phyloP scores from a whole-genome alignment of 75 land plant genomes.

The Picea sitchensis region DNA sequence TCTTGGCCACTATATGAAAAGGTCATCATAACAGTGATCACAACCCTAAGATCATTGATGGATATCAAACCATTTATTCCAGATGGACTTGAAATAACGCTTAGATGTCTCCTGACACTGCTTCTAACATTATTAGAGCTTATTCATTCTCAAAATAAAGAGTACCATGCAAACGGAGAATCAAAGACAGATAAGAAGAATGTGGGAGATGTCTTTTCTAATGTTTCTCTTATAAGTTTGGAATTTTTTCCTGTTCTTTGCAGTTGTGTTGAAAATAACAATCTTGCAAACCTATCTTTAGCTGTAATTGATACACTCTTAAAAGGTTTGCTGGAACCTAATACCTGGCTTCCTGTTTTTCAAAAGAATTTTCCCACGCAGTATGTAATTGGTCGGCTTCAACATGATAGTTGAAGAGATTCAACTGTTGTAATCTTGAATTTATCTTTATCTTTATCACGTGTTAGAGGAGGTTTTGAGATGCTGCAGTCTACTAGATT shows the following conservation, averaged over 20 bases:
- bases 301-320: no score
- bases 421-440: no score
- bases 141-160: conserved; percentile 15
- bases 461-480: no score
- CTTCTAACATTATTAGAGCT: conserved; percentile 41
- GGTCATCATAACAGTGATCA: conserved; percentile 43
- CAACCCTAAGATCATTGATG: conserved; percentile 34
- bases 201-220: conserved; percentile 32
- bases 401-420: no score
- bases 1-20: conserved; percentile 30
- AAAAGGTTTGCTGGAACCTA: no score
- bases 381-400: no score
- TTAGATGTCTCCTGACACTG: conserved; percentile 44
- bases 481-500: no score
- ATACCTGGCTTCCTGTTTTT: no score
- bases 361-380: no score
- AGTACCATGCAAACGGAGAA: background rate
- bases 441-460: no score
- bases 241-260: conserved; percentile 72
- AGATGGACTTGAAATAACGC: conserved; percentile 20
- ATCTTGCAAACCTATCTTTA: conserved; percentile 30
- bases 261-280: conserved; percentile 29
- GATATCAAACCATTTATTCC: conserved; percentile 14
- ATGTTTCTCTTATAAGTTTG: conserved; percentile 39
- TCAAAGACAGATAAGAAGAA: conserved; percentile 1